Conservation (phyloP, 176 grass and related monocot species). For the Hsuehochloa calcarea region DNA sequence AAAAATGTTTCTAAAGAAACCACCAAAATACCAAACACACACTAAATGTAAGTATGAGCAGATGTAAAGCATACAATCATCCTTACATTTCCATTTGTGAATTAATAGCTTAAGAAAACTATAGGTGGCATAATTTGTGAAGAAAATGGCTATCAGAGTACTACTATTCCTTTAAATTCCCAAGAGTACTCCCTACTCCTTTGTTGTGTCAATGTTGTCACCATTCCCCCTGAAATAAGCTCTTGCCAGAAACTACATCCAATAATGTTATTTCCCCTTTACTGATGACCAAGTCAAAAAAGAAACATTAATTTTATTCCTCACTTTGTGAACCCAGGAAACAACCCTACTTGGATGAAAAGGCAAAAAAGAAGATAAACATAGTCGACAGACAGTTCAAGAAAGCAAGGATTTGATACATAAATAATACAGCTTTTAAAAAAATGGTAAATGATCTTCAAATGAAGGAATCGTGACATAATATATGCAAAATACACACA, state of each 20-base stretch:
- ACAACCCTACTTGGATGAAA: background rate
- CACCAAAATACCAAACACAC: background rate
- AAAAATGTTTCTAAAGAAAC: background rate
- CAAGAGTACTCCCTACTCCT: background rate
- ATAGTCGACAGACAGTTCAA: background rate
- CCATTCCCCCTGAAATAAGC: background rate
- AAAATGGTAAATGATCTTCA: background rate
- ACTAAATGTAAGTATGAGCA: background rate
- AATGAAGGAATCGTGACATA: background rate
- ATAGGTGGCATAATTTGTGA: background rate
- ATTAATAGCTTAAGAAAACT: background rate
- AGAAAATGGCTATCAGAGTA: background rate
- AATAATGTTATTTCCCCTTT: background rate
- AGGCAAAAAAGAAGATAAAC: background rate
- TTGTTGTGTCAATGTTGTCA: background rate
- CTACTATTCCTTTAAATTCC: background rate
- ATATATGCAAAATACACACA: background rate
- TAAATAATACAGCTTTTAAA: background rate
- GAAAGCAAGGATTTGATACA: background rate
- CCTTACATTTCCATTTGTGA: background rate
- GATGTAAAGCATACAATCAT: background rate
- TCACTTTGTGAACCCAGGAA: background rate
- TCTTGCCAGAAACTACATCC: background rate
- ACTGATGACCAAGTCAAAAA: background rate
- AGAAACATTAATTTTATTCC: background rate